These are phyloP conservation scores for Lichtheimia corymbifera DNA, from an alignment of 371 early-diverging fungal genomes.

Conservation along the genomic window DNA sequence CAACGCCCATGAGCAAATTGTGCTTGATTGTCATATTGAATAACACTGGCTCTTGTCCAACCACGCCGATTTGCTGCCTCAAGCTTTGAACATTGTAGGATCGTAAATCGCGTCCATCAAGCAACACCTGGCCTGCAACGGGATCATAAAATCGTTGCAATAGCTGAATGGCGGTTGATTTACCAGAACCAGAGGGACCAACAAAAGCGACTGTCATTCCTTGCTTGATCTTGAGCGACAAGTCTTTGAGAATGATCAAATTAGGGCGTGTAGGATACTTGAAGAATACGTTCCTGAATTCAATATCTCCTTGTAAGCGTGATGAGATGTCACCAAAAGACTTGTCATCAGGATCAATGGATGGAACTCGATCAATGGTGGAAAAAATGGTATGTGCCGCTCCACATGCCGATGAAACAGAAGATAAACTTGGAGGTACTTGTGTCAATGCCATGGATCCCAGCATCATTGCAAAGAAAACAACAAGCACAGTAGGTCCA, in stretches of 20 bases:
- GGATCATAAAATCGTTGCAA: slow-evolving; percentile 92
- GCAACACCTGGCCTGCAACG: slow-evolving; percentile 54
- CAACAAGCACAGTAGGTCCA: slow-evolving; percentile 51
- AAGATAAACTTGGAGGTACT: slow-evolving; percentile 62
- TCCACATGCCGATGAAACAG: slow-evolving; percentile 64
- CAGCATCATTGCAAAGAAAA: slow-evolving; percentile 72
- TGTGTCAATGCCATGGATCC: slow-evolving; percentile 51
- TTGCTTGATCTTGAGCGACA: slow-evolving; percentile 66
- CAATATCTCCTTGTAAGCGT: slow-evolving; percentile 66
- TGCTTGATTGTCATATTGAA: slow-evolving; percentile 82
- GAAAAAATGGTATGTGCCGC: slow-evolving; percentile 74
- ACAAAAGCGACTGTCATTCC: slow-evolving; percentile 83
- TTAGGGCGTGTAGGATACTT: slow-evolving; percentile 80
- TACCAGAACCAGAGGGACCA: slow-evolving; percentile 87
- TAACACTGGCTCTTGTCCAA: slow-evolving; percentile 89
- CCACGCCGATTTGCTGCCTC: slow-evolving; percentile 82
- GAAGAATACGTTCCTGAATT: slow-evolving; percentile 73
- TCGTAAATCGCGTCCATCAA: slow-evolving; percentile 75
- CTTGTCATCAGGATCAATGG: slow-evolving; percentile 61
- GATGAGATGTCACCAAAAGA: slow-evolving; percentile 52
- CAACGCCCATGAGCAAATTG: slow-evolving; percentile 72
- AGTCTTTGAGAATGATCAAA: slow-evolving; percentile 61
- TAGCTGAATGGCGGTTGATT: slow-evolving; percentile 87
- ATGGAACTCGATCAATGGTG: slow-evolving; percentile 78
- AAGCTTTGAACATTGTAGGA: slow-evolving; percentile 71